Evolutionary conservation across 306 rosid genomes (phyloP), one percentile per base, ranked within the genome.

Genomic region (Acacia acuminata): DNA sequence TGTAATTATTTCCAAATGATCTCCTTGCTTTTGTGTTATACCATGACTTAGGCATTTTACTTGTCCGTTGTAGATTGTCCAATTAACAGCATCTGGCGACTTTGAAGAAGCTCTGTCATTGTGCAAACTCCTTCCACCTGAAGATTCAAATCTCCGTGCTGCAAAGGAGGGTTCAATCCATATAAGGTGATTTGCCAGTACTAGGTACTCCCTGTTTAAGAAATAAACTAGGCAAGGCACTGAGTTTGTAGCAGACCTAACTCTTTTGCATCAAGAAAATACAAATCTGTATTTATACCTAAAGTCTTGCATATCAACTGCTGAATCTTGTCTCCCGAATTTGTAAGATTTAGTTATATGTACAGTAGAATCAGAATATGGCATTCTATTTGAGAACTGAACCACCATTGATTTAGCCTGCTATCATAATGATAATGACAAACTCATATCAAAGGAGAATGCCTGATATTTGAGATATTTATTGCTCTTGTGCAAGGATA

Each of bases 51-150:
- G 87, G 76, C 80, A 63, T 79, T 79, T 80, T 78, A 67, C 53
- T 27, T 82, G 82, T 61, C 53, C 75, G 4, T 74, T 84, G 91
- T 89, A 94, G 98, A 96, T 96, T 78, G 97, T 96, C 78, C 99
- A 96, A 90, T 88, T 96, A 83, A 96, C 99, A 60, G 99, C 99
- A 14, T 94, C 99, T 82, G 97, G 98, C 53, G 87, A 96, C 88
- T 96, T 96, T 83, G 98, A 94, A 77, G 99, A 96, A 89, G 99
- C 99, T 42, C 88, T 96, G 91, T 94, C 98, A 79, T 84, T 96
- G 89, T 96, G 99, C 91, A 94, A 96, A 89, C 91, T 96, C 84
- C 98, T 96, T 87, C 98, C 99, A 16, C 97, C 97, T 20, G 98
- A 96, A 94, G 98, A 94, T 75, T 89, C 97, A 73, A 96, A 88